Base-by-base conservation (phyloP, 805 yeast genomes). In the Diddensiella santjacobensis region DNA sequence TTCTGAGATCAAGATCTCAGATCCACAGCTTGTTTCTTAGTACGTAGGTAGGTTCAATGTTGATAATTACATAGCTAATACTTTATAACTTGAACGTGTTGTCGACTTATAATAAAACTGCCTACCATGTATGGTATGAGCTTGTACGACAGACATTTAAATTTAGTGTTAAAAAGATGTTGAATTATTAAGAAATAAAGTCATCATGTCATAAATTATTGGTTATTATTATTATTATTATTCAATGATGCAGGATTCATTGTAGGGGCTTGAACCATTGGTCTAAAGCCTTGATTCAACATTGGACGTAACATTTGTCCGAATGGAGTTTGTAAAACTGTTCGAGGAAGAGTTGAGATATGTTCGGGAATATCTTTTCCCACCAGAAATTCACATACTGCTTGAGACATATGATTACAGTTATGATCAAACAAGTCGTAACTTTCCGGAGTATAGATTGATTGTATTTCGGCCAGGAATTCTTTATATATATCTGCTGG, bases 371-470 rank as follows among this genome's bases (percentile, higher is more conserved):
- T 68, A 44, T 67, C 71, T 49, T 69, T 67, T 4, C 82, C 84
- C 20, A 77, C 80, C 49, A 81, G 63, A 52, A 82, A 81, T 56
- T 81, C 80, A 37, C 78, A 58, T 48, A 78, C 58, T 40, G 74
- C 80, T 55, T 81, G 75, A 17, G 83, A 72, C 64, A 83, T 81
- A 63, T 83, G 83, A 64, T 82, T 82, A 63, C 88, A 82, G 58
- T 82, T 82, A 63, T 81, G 81, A 45, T 73, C 72, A 50, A 82
- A 79, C 49, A 82, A 62, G 54, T 80, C 79, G 64, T 82, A 82
- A 33, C 64, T 68, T 5, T 67, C 68, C 5, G 79, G 74, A 13
- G 69, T 61, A 55, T 71, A 80, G 49, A 72, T 75, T 8, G 69
- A 69, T 26, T 64, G 60, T 23, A 81, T 62, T 40, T 81, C 84